Percentiles rank a stretch among this genome's conserved stretches.
Evolutionary conservation across 2,329 filamentous ascomycete genomes (phyloP).

Genomic region (Grosmannia penicillata): DNA sequence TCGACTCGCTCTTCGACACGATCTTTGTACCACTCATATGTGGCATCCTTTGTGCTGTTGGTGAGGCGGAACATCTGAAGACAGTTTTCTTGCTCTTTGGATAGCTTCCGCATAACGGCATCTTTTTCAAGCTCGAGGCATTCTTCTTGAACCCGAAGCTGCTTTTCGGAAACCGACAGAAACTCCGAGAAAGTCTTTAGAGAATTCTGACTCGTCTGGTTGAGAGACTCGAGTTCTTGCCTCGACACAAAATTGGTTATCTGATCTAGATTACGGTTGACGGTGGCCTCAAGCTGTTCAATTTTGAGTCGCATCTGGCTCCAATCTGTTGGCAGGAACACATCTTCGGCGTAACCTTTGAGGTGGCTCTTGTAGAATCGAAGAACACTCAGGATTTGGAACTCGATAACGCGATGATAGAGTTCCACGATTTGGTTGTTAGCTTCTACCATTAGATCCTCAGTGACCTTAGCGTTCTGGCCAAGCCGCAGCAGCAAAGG

Average conservation of each 20-base stretch:
- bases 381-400: conserved; percentile 19
- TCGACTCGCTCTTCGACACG: conserved; percentile 13
- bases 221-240: conserved; percentile 3
- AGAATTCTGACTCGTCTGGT: background rate
- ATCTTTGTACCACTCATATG: conserved; percentile 19
- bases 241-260: conserved; percentile 3
- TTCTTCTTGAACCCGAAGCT: no score
- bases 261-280: conserved; percentile 2
- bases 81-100: no score
- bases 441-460: conserved; percentile 8
- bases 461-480: conserved; percentile 1
- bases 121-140: no score
- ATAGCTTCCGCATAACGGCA: no score
- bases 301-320: conserved; percentile 7
- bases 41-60: background rate
- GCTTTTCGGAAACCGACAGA: no score
- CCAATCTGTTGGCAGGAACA: conserved; percentile 11
- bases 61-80: no score
- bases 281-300: background rate
- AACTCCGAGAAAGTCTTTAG: no score
- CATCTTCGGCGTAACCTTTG: conserved; percentile 7
- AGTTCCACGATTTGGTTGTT: conserved; percentile 12
- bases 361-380: conserved; percentile 15
- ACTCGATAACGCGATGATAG: conserved; percentile 20
- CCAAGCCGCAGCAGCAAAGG: conserved; percentile 9